These are phyloP conservation scores for Penicillium maclennaniae DNA, from an alignment of 495 filamentous ascomycete genomes.

Conservation along the genomic window DNA sequence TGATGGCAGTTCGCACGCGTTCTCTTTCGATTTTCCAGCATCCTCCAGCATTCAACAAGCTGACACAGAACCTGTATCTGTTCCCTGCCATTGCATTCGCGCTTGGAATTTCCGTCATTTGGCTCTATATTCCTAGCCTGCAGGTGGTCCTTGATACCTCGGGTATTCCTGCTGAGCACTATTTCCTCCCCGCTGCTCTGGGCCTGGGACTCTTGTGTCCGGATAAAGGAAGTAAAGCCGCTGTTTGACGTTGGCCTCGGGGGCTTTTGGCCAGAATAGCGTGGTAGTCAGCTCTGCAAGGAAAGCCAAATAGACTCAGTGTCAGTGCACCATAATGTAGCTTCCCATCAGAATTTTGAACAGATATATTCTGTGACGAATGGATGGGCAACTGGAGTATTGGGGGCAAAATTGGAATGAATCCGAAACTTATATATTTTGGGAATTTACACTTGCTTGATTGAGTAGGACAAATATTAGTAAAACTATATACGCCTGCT, in stretches of 20 bases:
- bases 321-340: no score
- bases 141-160: conserved; percentile 52
- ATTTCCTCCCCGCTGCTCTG: conserved; percentile 62
- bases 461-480: no score
- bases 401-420: no score
- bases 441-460: no score
- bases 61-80: conserved; percentile 56
- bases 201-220: conserved; percentile 54
- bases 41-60: conserved; percentile 54
- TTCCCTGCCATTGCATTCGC: conserved; percentile 63
- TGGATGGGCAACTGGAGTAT: no score
- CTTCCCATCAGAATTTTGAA: no score
- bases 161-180: conserved; percentile 58
- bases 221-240: conserved; percentile 20
- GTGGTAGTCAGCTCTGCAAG: conserved; percentile 10
- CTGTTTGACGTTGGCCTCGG: conserved; percentile 20
- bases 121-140: conserved; percentile 58
- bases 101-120: conserved; percentile 58
- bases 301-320: no score
- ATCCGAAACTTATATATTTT: no score
- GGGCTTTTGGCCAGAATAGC: conserved; percentile 16
- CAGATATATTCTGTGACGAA: no score
- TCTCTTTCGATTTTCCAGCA: conserved; percentile 65
- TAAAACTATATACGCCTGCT: no score
- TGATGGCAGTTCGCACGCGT: conserved; percentile 59